Evolutionary conservation across 805 yeast species (phyloP).

Genomic region (Myxozyma kluyveri): DNA sequence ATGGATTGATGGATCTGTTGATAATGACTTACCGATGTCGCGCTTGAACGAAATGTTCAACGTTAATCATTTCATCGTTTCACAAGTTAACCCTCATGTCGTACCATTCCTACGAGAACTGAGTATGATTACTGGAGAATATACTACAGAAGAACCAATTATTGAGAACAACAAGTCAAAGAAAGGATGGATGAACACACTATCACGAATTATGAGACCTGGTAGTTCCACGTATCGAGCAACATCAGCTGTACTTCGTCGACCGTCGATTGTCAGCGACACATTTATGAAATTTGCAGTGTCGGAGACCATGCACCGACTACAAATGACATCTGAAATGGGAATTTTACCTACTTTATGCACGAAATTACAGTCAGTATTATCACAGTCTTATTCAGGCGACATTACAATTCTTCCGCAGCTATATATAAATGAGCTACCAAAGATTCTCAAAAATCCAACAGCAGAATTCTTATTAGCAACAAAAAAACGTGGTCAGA

Average conservation of each 20-base stretch:
- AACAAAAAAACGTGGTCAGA: slow-evolving; percentile 74
- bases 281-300: slow-evolving; percentile 41
- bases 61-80: slow-evolving; percentile 94
- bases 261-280: slow-evolving; percentile 14
- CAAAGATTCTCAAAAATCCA: slow-evolving; percentile 73
- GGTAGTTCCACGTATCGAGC: slow-evolving; percentile 1
- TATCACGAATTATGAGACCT: background rate
- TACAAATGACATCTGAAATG: slow-evolving; percentile 69
- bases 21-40: slow-evolving; percentile 87
- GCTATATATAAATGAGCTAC: slow-evolving; percentile 54
- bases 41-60: slow-evolving; percentile 94
- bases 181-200: background rate
- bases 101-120: slow-evolving; percentile 62
- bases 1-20: slow-evolving; percentile 95
- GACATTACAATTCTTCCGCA: slow-evolving; percentile 91
- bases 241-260: slow-evolving; percentile 3
- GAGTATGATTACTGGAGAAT: background rate
- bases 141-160: background rate
- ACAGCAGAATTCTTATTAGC: slow-evolving; percentile 69
- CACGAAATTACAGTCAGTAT: slow-evolving; percentile 68
- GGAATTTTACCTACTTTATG: slow-evolving; percentile 73
- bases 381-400: slow-evolving; percentile 87
- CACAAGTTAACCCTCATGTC: slow-evolving; percentile 96
- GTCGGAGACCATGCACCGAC: slow-evolving; percentile 72
- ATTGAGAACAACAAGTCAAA: background rate